These are phyloP conservation scores for Aurifilum marmelostoma DNA, from an alignment of 2,329 filamentous ascomycete species.

Conservation along the genomic window DNA sequence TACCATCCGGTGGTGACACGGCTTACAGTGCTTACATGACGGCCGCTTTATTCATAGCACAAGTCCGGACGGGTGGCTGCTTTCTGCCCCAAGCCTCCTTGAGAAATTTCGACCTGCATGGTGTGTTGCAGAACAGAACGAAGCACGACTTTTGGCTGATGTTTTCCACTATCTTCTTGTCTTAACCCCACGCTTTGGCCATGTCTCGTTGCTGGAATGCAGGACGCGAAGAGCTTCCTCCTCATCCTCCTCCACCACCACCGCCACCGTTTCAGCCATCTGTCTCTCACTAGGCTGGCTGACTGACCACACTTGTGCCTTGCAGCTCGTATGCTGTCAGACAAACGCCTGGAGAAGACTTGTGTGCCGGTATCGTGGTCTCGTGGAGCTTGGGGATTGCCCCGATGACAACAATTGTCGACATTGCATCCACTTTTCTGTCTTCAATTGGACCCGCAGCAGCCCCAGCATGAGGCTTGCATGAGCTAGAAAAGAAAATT, in stretches of 20 bases:
- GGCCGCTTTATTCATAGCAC: constrained; percentile 5
- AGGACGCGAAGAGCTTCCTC: neutral
- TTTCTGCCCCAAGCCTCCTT: constrained; percentile 16
- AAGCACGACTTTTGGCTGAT: constrained; percentile 12
- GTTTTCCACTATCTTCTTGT: constrained; percentile 11
- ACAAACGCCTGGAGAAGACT: constrained; percentile 14
- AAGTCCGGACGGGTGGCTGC: constrained; percentile 17
- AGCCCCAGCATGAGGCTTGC: neutral
- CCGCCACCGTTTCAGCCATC: constrained; percentile 2
- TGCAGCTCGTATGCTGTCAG: constrained; percentile 30
- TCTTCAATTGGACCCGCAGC: neutral
- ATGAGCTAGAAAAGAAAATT: neutral
- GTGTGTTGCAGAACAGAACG: constrained; percentile 20
- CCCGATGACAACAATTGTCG: neutral
- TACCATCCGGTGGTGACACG: constrained; percentile 15
- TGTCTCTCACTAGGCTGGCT: neutral
- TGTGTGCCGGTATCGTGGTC: neutral
- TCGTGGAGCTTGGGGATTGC: neutral
- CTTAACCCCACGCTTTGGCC: constrained; percentile 24
- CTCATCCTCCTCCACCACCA: neutral
- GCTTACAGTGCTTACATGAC: constrained; percentile 30
- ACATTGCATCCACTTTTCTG: neutral
- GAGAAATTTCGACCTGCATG: constrained; percentile 12
- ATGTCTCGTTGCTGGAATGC: constrained; percentile 21
- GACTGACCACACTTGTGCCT: constrained; percentile 25